These are phyloP conservation scores for Apiospora pterosperma DNA, from an alignment of 2,329 filamentous ascomycete species.

Conservation along the genomic window DNA sequence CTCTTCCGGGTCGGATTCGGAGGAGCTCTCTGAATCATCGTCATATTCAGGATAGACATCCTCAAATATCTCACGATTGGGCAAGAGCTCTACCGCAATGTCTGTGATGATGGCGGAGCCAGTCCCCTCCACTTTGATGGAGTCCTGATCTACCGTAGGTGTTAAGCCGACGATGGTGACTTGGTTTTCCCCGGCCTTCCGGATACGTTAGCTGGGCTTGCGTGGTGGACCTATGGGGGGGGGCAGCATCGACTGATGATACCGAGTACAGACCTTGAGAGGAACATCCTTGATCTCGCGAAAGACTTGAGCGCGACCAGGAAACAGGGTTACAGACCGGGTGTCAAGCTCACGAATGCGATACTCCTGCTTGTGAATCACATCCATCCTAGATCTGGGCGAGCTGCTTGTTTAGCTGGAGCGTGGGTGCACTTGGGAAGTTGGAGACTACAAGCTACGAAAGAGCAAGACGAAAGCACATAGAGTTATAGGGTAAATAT, in stretches of 20 bases:
- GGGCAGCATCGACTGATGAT: not conserved
- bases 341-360: slow-evolving; percentile 55
- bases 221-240: not conserved
- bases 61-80: slow-evolving; percentile 51
- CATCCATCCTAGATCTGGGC: not conserved
- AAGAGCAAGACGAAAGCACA: not conserved
- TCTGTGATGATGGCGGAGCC: slow-evolving; percentile 59
- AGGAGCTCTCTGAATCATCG: slow-evolving; percentile 21
- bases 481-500: not conserved
- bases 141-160: slow-evolving; percentile 50
- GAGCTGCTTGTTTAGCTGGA: not conserved
- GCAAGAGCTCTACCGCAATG: slow-evolving; percentile 56
- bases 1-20: slow-evolving; percentile 24
- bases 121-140: slow-evolving; percentile 57
- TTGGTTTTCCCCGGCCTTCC: slow-evolving; percentile 51
- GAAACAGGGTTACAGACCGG: slow-evolving; percentile 61
- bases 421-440: no score
- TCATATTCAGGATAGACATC: slow-evolving; percentile 50
- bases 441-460: not conserved
- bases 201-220: not conserved
- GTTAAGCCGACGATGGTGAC: slow-evolving; percentile 53
- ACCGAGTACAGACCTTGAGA: slow-evolving; percentile 36
- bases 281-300: slow-evolving; percentile 55
- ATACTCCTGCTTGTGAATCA: slow-evolving; percentile 34
- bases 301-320: slow-evolving; percentile 55